Evolutionary conservation across 495 filamentous ascomycete genomes (phyloP), one percentile per base, ranked within the genome.

Genomic region (Penicillium chermesinum): DNA sequence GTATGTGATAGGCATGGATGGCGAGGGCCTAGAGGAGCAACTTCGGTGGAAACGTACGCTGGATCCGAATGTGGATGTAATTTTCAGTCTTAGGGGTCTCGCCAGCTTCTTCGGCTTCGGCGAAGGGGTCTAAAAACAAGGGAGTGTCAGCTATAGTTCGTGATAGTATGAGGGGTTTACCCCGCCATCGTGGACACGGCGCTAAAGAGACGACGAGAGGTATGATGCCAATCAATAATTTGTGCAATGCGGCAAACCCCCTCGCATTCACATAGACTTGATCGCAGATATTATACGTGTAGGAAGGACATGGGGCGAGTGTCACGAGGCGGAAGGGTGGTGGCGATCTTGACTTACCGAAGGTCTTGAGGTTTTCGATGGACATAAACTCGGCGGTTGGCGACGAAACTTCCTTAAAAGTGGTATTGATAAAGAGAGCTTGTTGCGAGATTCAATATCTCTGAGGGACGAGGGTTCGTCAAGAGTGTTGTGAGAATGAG

Each of bases 331-430:
- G 25, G 58, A 48, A 60, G 49, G 52, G 56, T 54, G 58, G 55
- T 67, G 65, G 59, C 54, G 54, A 57, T 46, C 46, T n/a, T 46
- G 39, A 80, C 90, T 74, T 71, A 96, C 91, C 93, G 86, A 91
- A 93, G 83, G 89, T 86, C 84, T 95, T 95, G 76, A 96, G 88
- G 82, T 97, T 96, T 93, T 96, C 87, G 89, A 96, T 96, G 85
- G 90, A 95, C 91, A 95, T 96, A 95, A 94, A 95, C 87, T 89
- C 75, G 74, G 67, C 66, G 66, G 76, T 70, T 73, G 48, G 52
- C 58, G 37, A 48, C 58, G 67, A 73, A 68, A 53, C 63, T 62
- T 58, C 57, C 61, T 72, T 68, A 67, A 69, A 70, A 73, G 61
- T 57, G 58, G 61, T 65, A 25, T 70, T 62, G 57, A 54, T 54